Base-by-base conservation (phyloP, 495 filamentous ascomycete species). In the Neurospora sp. region DNA sequence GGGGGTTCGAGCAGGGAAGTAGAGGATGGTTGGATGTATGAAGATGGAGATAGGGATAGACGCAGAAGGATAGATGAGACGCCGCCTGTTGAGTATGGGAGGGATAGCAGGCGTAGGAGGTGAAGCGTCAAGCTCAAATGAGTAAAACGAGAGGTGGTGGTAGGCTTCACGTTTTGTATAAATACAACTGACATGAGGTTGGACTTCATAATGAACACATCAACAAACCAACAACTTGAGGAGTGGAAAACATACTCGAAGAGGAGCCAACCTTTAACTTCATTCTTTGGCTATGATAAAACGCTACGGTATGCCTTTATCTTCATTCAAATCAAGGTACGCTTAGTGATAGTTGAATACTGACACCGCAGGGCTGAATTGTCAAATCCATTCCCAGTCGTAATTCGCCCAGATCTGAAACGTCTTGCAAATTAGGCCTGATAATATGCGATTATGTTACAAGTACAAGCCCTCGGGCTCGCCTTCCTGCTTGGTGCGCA, bases 401-500 rank as follows among this genome's bases (percentile, higher is more conserved):
- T 31, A 34, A 28, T 66, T 3, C 54, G 28, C 28, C 6, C 28
- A 19, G 15, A 70, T 15, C 34, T 70, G 69, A 38, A 38, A 70
- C 8, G 39, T 70, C 69, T 8, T 70, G 69, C 36, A 70, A 37
- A 70, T 21, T 37, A 34, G 38, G 24, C 54, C 54, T 21, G 28
- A 36, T 70, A 21, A 77, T 76, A 77, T 72, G 75, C 19, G 54
- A 19, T 72, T 72, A 75, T 45, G 76, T 74, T 98, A 99, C 92
- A 99, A 90, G 85, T 99, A 99, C 89, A 99, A 84, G 74, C 96
- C 96, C 86, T 99, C 96, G 7, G 96, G 96, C 82, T 97, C 96
- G 75, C 95, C 94, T 84, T 99, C 96, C 79, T 90, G 96, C 90
- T 99, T 99, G 19, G 96, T 99, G 87, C 97, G 97, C 83, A 99